Conservation (phyloP, 352 stramenopile genomes). For the Pythium periplocum region DNA sequence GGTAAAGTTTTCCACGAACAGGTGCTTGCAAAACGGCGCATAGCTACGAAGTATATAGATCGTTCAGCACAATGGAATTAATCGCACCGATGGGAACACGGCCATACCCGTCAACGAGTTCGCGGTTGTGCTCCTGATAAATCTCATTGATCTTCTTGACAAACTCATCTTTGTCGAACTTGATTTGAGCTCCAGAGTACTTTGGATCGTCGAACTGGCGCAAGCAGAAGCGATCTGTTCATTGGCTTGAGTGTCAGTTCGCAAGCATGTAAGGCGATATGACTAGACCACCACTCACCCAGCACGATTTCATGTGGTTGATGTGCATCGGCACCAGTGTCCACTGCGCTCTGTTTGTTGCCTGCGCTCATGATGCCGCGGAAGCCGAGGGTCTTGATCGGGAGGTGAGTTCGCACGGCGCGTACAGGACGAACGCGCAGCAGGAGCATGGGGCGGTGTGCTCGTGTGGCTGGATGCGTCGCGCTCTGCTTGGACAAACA, state of each 20-base stretch:
- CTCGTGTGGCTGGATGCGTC: too few species aligned
- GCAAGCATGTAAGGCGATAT: not conserved
- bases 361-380: too few species aligned
- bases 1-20: slow-evolving; percentile 96
- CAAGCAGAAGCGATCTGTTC: slow-evolving; percentile 69
- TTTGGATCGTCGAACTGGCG: slow-evolving; percentile 82
- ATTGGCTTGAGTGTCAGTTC: not conserved
- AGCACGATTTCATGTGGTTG: slow-evolving; percentile 45
- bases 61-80: not conserved
- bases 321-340: slow-evolving; percentile 6
- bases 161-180: slow-evolving; percentile 71
- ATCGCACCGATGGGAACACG: not conserved
- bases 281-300: slow-evolving; percentile 21
- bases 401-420: too few species aligned
- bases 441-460: too few species aligned
- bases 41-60: slow-evolving; percentile 57
- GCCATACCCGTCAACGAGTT: slow-evolving; percentile 63
- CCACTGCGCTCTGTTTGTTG: too few species aligned
- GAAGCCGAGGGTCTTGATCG: too few species aligned
- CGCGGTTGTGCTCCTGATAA: slow-evolving; percentile 51
- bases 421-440: too few species aligned
- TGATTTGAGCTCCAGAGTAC: slow-evolving; percentile 67
- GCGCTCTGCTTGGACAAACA: too few species aligned
- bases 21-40: slow-evolving; percentile 98
- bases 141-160: slow-evolving; percentile 81